Conservation (phyloP, 1,139 yeast genomes). For the Debaryomyces coudertii region DNA sequence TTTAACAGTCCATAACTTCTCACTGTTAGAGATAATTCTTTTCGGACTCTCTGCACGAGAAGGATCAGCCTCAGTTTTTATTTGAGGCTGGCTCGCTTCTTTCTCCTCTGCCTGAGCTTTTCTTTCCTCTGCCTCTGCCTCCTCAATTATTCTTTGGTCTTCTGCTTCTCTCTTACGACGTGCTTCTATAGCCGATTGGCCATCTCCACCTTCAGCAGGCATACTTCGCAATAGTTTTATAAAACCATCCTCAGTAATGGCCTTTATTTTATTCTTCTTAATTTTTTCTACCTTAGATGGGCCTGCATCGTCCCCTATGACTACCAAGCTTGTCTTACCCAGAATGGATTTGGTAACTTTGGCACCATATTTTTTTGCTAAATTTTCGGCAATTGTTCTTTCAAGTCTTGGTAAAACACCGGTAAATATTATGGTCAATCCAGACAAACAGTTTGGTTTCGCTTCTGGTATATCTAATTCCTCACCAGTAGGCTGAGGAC, state of each 20-base stretch:
- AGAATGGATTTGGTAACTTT: conserved; percentile 86
- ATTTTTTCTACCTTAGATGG: conserved; percentile 91
- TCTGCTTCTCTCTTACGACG: conserved; percentile 68
- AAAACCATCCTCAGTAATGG: conserved; percentile 87
- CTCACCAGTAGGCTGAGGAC: conserved; percentile 29
- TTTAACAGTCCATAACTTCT: conserved; percentile 87
- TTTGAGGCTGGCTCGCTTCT: conserved; percentile 41
- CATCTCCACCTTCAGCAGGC: conserved; percentile 94
- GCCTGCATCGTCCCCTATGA: conserved; percentile 95
- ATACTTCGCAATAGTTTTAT: conserved; percentile 68
- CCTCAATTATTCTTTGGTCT: conserved; percentile 53
- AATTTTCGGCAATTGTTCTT: conserved; percentile 71
- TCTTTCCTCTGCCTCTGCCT: conserved; percentile 46
- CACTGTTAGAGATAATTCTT: conserved; percentile 44
- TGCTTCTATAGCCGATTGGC: conserved; percentile 75
- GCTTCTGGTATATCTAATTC: conserved; percentile 66
- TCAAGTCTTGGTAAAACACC: conserved; percentile 83
- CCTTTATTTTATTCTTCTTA: conserved; percentile 69
- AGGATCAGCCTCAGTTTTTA: conserved; percentile 1
- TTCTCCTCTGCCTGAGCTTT: conserved; percentile 26
- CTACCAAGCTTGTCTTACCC: conserved; percentile 84
- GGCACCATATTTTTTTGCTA: conserved; percentile 92
- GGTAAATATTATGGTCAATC: conserved; percentile 90
- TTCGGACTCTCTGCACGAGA: conserved; percentile 11
- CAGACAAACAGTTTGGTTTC: conserved; percentile 78